phyloP scores from a whole-genome alignment of 805 yeast genomes.

The Candida arabinofermentans region DNA sequence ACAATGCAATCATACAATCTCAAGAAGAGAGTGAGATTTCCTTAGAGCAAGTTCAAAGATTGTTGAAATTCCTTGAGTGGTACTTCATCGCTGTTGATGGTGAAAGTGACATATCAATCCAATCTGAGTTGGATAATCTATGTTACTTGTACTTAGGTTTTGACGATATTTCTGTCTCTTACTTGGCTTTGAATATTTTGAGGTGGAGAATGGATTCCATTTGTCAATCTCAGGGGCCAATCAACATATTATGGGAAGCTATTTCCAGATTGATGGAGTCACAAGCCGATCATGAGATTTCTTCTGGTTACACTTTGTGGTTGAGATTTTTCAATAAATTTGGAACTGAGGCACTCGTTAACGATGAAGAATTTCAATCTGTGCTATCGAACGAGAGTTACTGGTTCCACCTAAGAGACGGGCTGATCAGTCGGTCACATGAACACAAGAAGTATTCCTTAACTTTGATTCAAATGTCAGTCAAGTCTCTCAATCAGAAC shows the following conservation, averaged over 20 bases:
- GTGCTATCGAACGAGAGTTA: constrained; percentile 33
- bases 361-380: constrained; percentile 26
- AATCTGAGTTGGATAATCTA: constrained; percentile 22
- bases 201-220: constrained; percentile 52
- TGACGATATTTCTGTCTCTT: constrained; percentile 36
- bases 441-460: constrained; percentile 68
- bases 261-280: constrained; percentile 36
- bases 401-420: constrained; percentile 56
- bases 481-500: constrained; percentile 38
- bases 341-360: constrained; percentile 9
- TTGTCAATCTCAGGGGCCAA: constrained; percentile 9
- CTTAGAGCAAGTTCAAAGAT: constrained; percentile 2
- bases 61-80: constrained; percentile 37
- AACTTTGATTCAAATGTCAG: constrained; percentile 59
- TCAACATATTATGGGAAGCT: constrained; percentile 42
- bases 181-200: constrained; percentile 36
- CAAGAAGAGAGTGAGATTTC: constrained; percentile 2
- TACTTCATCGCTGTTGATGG: constrained; percentile 28
- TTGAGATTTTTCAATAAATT: constrained; percentile 42
- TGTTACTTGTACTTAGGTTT: constrained; percentile 34
- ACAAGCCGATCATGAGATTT: constrained; percentile 21
- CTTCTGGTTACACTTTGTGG: constrained; percentile 51
- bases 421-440: constrained; percentile 52
- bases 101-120: neutral
- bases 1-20: neutral